Evolutionary conservation across 2,329 filamentous ascomycete species (phyloP), one percentile per base, ranked within the genome.

Genomic region (Epichloe gansuensis): DNA sequence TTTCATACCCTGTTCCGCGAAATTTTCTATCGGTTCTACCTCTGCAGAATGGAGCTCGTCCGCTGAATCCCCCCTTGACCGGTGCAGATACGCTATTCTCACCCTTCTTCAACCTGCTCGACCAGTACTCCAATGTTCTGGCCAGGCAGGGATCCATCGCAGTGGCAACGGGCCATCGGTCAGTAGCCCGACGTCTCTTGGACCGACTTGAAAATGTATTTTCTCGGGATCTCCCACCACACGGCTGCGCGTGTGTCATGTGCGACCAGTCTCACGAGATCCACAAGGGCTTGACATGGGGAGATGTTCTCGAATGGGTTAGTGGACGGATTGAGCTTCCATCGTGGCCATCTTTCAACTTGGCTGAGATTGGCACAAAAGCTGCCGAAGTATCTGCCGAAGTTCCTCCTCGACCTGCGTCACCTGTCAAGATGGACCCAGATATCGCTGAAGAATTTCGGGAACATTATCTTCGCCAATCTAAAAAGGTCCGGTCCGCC

Each of bases 191-290:
- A 5, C 81, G 90, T 49, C 71, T 97, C 25, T 77, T 97, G 5
- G 91, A 98, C 68, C 82, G 93, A 39, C 74, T 98, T 4, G 91
- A 96, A 64, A 88, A 91, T 52, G 89, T 98, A 8, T 97, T 98
- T 68, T 90, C 89, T 2, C 79, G 93, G 54, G 91, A 97, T 62
- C 83, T 98, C 38, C 90, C 90, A 0, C 82, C 82, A 0, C 83
- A 95, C 61, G 82, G 84, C n/a, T 97, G 91, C 65, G 72, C 75
- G 43, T 97, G 91, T 66, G 74, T 93, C 52, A 87, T 96, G 74
- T 97, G 91, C 63, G 80, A 84, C 46, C 73, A 69, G 12, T 70
- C 70, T 3, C 71, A 78, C 39, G 76, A 82, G 39, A 78, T 84
- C 15, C 79, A 82, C 56, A 77, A 75, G 51, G 90, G 89, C 2